These are phyloP conservation scores for Neoboletus magnificus DNA, from an alignment of 768 basidiomycete genomes.

Conservation along the genomic window DNA sequence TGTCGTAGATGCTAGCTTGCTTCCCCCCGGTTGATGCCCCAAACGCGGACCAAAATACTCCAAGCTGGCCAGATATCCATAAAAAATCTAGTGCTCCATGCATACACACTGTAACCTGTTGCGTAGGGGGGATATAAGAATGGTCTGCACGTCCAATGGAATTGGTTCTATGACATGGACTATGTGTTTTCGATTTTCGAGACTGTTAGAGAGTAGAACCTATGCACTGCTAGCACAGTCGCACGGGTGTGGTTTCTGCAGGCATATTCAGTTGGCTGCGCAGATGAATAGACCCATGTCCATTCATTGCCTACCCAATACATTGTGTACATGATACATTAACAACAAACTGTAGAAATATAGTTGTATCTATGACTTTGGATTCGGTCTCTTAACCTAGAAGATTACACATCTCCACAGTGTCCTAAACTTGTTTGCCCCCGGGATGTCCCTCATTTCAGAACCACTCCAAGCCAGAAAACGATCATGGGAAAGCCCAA, in stretches of 20 bases:
- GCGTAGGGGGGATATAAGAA: not conserved
- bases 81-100: not conserved
- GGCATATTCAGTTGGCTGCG: too few relatives aligned
- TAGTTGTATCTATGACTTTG: too few relatives aligned
- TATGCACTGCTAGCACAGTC: not conserved
- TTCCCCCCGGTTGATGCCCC: constrained; percentile 80
- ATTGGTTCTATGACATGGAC: not conserved
- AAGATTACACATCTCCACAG: not conserved
- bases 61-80: not conserved
- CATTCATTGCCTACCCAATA: too few relatives aligned
- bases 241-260: too few relatives aligned
- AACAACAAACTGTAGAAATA: too few relatives aligned
- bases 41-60: too few relatives aligned
- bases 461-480: not conserved
- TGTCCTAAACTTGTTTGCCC: not conserved
- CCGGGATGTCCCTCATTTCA: not conserved
- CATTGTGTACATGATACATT: too few relatives aligned
- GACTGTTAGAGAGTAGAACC: too few relatives aligned
- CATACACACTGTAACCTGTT: not conserved
- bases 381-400: not conserved
- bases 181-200: not conserved
- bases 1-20: constrained; percentile 82
- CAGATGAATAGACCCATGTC: too few relatives aligned
- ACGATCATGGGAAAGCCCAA: not conserved
- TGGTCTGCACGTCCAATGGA: not conserved